Percentiles rank a stretch among this genome's conserved stretches.
Evolutionary conservation across 495 filamentous ascomycete genomes (phyloP).

Genomic region (Bombardia bombarda): DNA sequence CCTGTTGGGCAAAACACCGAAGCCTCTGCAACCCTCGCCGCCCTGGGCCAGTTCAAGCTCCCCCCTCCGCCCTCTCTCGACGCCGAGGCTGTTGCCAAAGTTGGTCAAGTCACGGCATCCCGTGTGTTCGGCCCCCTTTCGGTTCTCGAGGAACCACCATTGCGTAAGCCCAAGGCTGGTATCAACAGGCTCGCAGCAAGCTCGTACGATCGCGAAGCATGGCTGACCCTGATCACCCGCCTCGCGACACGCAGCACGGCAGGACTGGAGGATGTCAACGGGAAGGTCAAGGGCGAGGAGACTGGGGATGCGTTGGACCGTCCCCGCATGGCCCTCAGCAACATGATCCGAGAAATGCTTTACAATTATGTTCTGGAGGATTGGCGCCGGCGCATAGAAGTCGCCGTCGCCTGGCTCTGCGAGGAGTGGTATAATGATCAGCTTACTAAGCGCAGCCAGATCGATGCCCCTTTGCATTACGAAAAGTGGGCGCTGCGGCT

Average conservation of each 20-base stretch:
- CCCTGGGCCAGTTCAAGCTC: conserved; percentile 60
- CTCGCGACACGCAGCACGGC: conserved; percentile 74
- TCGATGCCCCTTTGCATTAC: conserved; percentile 55
- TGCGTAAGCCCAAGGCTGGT: conserved; percentile 54
- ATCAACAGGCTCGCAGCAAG: conserved; percentile 80
- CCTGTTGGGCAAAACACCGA: conserved; percentile 20
- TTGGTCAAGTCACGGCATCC: conserved; percentile 59
- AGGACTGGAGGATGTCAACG: conserved; percentile 46
- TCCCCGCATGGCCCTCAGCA: conserved; percentile 40
- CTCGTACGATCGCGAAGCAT: conserved; percentile 79
- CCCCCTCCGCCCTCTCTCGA: conserved; percentile 69
- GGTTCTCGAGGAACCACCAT: conserved; percentile 47
- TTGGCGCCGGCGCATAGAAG: conserved; percentile 77
- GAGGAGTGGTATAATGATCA: conserved; percentile 98
- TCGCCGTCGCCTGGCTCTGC: conserved; percentile 84
- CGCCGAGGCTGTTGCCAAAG: conserved; percentile 55
- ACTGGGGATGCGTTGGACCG: conserved; percentile 10
- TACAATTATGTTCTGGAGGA: conserved; percentile 83
- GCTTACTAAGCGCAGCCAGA: conserved; percentile 40
- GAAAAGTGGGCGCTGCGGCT: conserved; percentile 71
- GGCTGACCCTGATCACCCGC: conserved; percentile 79
- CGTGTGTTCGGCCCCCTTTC: conserved; percentile 72
- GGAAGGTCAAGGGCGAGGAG: conserved; percentile 44
- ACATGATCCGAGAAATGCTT: conserved; percentile 69
- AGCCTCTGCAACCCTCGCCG: conserved; percentile 38